A percentile compares a stretch with the other conserved stretches of the same genome.
Conservation (phyloP, 176 grass and related monocot species). For the Eremochloa ophiuroides region DNA sequence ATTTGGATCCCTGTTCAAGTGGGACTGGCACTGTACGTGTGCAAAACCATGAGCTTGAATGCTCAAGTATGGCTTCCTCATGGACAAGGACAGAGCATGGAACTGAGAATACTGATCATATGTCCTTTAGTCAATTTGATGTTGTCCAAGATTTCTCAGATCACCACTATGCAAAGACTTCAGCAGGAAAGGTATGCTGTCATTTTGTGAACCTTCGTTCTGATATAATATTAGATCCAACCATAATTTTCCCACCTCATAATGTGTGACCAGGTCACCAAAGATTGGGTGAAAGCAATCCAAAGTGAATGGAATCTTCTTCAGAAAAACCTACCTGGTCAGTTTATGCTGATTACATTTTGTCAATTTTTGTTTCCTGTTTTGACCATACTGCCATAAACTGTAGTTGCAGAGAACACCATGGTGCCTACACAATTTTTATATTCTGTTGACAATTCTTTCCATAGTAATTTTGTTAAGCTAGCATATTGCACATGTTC, state of each 20-base stretch:
- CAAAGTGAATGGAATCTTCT: slow-evolving; percentile 75
- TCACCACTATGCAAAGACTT: slow-evolving; percentile 52
- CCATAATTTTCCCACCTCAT: slow-evolving; percentile 4
- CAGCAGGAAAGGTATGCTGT: slow-evolving; percentile 41
- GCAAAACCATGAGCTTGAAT: slow-evolving; percentile 32
- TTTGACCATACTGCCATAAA: not conserved
- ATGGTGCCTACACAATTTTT: not conserved
- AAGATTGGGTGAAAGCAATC: slow-evolving; percentile 60
- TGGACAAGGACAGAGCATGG: slow-evolving; percentile 21
- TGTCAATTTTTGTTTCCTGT: not conserved
- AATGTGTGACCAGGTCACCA: slow-evolving; percentile 42
- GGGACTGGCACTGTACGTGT: slow-evolving; percentile 16
- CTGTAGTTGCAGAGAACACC: not conserved
- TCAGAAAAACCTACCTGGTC: slow-evolving; percentile 69
- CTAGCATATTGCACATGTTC: not conserved
- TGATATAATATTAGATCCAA: not conserved
- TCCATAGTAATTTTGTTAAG: not conserved
- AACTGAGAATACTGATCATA: slow-evolving; percentile 25
- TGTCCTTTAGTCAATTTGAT: slow-evolving; percentile 56
- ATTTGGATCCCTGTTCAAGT: slow-evolving; percentile 43
- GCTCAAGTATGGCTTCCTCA: slow-evolving; percentile 28
- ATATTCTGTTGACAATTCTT: not conserved
- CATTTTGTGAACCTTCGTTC: slow-evolving; percentile 4
- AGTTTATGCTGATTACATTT: not conserved
- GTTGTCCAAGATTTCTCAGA: slow-evolving; percentile 61